phyloP scores from a whole-genome alignment of 805 yeast species.

The Cyberlindnera petersonii region DNA sequence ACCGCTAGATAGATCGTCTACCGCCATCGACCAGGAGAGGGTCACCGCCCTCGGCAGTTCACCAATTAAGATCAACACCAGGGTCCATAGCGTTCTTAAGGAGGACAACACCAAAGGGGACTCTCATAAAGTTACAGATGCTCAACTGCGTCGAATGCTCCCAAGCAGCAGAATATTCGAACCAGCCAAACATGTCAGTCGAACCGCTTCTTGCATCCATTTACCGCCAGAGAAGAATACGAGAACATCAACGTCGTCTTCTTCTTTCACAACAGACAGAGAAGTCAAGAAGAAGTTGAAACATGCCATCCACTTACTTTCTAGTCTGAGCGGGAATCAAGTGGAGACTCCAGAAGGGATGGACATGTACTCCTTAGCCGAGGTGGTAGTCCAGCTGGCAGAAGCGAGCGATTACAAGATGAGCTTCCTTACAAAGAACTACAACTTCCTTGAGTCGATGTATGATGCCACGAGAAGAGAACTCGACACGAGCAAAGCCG shows the following conservation, averaged over 20 bases:
- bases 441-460: constrained; percentile 20
- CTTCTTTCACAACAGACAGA: no score
- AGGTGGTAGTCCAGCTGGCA: constrained; percentile 12
- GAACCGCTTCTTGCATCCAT: no score
- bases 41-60: neutral
- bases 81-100: neutral
- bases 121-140: constrained; percentile 1
- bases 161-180: no score
- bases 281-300: constrained; percentile 2
- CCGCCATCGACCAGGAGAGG: constrained; percentile 11
- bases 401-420: constrained; percentile 20
- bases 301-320: constrained; percentile 8
- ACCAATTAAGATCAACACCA: neutral
- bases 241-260: no score
- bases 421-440: constrained; percentile 23
- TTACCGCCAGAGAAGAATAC: no score
- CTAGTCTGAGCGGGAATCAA: constrained; percentile 16
- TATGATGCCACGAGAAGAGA: constrained; percentile 18
- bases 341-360: neutral
- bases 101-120: neutral
- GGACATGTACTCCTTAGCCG: constrained; percentile 8
- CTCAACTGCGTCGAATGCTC: constrained; percentile 6
- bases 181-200: no score
- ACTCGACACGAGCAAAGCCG: constrained; percentile 3
- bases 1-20: constrained; percentile 9